Evolutionary conservation across 1,284 basidiomycete genomes (phyloP), one percentile per base, ranked within the genome.

Genomic region (Rhodotorula sp.): DNA sequence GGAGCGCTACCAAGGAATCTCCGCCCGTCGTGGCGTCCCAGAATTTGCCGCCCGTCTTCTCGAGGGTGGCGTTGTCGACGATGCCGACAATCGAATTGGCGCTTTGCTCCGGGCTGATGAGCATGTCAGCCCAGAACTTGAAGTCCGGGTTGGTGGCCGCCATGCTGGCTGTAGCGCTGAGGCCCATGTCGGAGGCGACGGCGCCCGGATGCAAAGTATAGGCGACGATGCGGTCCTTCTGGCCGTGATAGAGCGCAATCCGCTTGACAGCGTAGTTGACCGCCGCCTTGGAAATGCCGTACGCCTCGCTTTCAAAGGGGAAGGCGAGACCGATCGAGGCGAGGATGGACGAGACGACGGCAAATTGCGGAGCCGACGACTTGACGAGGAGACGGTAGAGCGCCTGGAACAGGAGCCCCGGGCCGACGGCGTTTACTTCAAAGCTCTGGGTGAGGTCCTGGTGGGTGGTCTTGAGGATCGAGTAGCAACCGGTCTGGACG

Each of bases 341-440:
- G 23, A 21, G 61, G 9, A 12, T 42, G n/a, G 56, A 58, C 21
- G 66, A 64, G n/a, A 71, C 60, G 42, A 46, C 34, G 16, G 58
- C 44, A 42, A 71, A 71, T 46, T 68, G 61, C n/a, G 57, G 61
- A 25, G 27, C n/a, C 27, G 54, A 34, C 14, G 41, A 42, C 25
- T 52, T 54, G 19, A 27, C 21, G n/a, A 71, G 66, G 44, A 71
- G 62, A 2, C 66, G 53, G 25, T 61, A 48, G 27, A 54, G 19
- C 16, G 59, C 63, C 53, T 68, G 62, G 67, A 68, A 68, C 13
- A 72, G 59, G 25, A 57, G 42, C 27, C 68, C 13, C 34, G 63
- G 17, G 8, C 71, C 71, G 46, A 64, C 7, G 4, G 67, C 58
- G 57, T 72, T 72, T 44, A 62, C 55, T 57, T 64, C 46, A 7